Conservation (phyloP, 2,329 filamentous ascomycete species). For the Hortaea sp. region DNA sequence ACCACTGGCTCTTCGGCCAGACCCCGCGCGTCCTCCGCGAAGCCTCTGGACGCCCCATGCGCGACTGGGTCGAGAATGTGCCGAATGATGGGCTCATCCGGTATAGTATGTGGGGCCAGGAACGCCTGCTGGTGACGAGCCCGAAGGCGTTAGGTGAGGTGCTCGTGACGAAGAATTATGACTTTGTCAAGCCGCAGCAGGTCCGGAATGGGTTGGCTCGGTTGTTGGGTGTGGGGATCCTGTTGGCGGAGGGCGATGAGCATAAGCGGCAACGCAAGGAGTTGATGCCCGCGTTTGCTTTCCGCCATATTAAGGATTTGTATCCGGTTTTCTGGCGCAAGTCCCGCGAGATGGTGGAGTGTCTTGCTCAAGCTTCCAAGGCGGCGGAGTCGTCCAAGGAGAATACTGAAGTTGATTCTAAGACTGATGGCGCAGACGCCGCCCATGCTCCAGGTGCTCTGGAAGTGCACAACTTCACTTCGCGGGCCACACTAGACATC, state of each 20-base stretch:
- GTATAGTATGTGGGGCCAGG: conserved; percentile 38
- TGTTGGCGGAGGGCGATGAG: conserved; percentile 83
- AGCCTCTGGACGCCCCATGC: conserved; percentile 34
- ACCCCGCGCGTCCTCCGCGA: conserved; percentile 32
- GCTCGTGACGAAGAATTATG: conserved; percentile 40
- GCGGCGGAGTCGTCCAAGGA: conserved; percentile 1
- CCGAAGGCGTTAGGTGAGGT: conserved; percentile 41
- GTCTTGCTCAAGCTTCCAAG: conserved; percentile 25
- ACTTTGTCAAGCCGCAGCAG: conserved; percentile 39
- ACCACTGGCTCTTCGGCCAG: conserved; percentile 32
- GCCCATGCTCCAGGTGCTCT: conserved; percentile 26
- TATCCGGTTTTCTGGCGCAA: conserved; percentile 41
- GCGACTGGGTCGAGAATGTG: conserved; percentile 42
- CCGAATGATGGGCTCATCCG: conserved; percentile 47
- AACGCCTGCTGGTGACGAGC: conserved; percentile 35
- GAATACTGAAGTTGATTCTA: conserved; percentile 12
- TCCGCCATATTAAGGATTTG: conserved; percentile 41
- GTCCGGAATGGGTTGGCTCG: conserved; percentile 47
- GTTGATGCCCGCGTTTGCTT: conserved; percentile 41
- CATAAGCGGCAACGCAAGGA: conserved; percentile 55
- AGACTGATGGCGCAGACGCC: conserved; percentile 6
- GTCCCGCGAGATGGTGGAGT: conserved; percentile 30
- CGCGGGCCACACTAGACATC: conserved; percentile 47
- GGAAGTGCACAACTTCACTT: conserved; percentile 37
- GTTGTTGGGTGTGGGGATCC: conserved; percentile 59